phyloP scores from a whole-genome alignment of 495 filamentous ascomycete species.

The Aspergillus campestris region DNA sequence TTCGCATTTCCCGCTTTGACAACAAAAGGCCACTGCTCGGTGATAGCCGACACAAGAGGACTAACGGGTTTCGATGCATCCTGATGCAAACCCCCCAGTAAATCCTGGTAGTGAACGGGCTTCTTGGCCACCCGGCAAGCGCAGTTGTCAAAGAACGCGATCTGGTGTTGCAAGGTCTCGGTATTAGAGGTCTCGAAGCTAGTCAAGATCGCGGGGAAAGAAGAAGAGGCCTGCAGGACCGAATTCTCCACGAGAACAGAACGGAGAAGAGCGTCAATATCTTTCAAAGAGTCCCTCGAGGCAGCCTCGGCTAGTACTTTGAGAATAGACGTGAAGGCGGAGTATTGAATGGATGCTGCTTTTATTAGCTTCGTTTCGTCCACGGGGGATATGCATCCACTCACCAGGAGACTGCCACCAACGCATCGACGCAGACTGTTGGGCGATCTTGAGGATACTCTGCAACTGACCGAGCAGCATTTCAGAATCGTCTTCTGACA shows the following conservation, averaged over 20 bases:
- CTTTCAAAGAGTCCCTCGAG: slow-evolving; percentile 25
- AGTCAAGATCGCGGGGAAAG: slow-evolving; percentile 32
- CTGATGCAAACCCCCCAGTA: slow-evolving; percentile 28
- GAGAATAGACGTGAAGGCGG: slow-evolving; percentile 39
- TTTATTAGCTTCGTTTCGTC: background rate
- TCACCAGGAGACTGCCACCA: slow-evolving; percentile 67
- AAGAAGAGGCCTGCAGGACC: slow-evolving; percentile 23
- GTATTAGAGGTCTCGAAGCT: slow-evolving; percentile 36
- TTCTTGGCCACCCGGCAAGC: slow-evolving; percentile 57
- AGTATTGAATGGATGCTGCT: slow-evolving; percentile 36
- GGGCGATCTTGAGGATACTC: slow-evolving; percentile 67
- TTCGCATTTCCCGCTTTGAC: slow-evolving; percentile 37
- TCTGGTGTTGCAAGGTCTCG: slow-evolving; percentile 20
- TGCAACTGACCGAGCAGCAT: slow-evolving; percentile 61
- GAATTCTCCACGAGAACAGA: slow-evolving; percentile 30
- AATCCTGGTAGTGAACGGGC: slow-evolving; percentile 66
- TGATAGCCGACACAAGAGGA: slow-evolving; percentile 52
- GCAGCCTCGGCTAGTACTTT: slow-evolving; percentile 31
- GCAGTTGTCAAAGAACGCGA: slow-evolving; percentile 73
- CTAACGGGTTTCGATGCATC: slow-evolving; percentile 32
- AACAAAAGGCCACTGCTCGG: slow-evolving; percentile 72
- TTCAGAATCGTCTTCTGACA: slow-evolving; percentile 32
- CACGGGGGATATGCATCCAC: background rate
- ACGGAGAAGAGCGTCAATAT: slow-evolving; percentile 24
- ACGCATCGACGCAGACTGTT: slow-evolving; percentile 67